Evolutionary conservation across 441 rosid genomes (phyloP), one percentile per base, ranked within the genome.

Genomic region (Manihot esculenta): DNA sequence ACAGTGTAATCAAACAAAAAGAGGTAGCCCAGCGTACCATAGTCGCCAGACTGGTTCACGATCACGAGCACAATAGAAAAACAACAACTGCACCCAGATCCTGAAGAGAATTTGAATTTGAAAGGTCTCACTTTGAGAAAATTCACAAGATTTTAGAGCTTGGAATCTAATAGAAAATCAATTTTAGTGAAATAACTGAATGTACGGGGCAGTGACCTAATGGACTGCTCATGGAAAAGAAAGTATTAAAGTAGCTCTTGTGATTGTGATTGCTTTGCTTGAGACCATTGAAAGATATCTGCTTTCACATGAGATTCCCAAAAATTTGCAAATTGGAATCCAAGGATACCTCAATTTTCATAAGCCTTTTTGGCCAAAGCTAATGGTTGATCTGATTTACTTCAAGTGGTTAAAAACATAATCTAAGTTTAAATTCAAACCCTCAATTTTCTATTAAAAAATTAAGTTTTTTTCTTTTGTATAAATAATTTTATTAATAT

Each of bases 21-120:
- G 24, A 11, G 10, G 9, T 38, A 55, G 7, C 33, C 33, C 33
- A 30, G 33, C n/a, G 33, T 30, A 30, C 33, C 33, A 30, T 30
- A 30, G 4, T 30, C 33, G 33, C 33, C 33, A 30, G 33, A 30
- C 33, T 38, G 21, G 10, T 41, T 71, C 74, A 71, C 74, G 74
- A 64, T 69, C 23, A 26, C 49, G 54, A 71, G 10, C 38, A 53
- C 62, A 44, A 20, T 4, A 30, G 4, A 30, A 30, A 30, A 30
- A 30, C n/a, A n/a, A 30, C 33, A 30, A 30, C 33, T 30, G 33
- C 33, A 30, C 33, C 33, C 33, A 30, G 1, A 26, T 68, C 15
- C 51, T n/a, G n/a, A n/a, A n/a, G n/a, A n/a, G n/a, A n/a, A 30
- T 30, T 30, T 30, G 33, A 30, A 30, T 30, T 30, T 30, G 33